Conservation (phyloP, 768 basidiomycete species). For the Galerina marginata region DNA sequence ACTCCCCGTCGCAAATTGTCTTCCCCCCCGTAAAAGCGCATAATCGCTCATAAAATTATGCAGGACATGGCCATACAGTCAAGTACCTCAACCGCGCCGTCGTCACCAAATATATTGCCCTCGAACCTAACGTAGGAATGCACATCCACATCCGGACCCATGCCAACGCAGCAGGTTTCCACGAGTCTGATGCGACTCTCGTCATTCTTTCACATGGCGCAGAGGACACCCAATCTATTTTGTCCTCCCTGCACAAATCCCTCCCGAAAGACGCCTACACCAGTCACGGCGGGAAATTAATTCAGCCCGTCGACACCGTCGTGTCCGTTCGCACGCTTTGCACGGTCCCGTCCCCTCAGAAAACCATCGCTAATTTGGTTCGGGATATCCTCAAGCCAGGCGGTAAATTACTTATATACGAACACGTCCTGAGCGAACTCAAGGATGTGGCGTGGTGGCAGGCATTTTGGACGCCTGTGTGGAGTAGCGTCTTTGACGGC, state of each 20-base stretch:
- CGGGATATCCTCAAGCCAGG: slow-evolving; percentile 62
- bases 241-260: slow-evolving; percentile 34
- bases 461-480: slow-evolving; percentile 70
- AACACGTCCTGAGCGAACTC: slow-evolving; percentile 65
- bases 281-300: background rate
- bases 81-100: slow-evolving; percentile 59
- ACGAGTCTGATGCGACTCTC: slow-evolving; percentile 54
- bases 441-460: slow-evolving; percentile 74
- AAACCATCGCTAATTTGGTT: slow-evolving; percentile 50
- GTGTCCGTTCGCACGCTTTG: slow-evolving; percentile 71
- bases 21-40: background rate
- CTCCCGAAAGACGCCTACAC: no score
- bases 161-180: slow-evolving; percentile 57
- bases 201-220: slow-evolving; percentile 67
- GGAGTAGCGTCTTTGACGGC: slow-evolving; percentile 63
- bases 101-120: slow-evolving; percentile 69
- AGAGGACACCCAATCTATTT: slow-evolving; percentile 56
- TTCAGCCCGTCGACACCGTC: slow-evolving; percentile 56
- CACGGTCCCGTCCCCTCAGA: slow-evolving; percentile 61
- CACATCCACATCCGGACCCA: slow-evolving; percentile 56
- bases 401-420: slow-evolving; percentile 68
- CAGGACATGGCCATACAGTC: slow-evolving; percentile 69
- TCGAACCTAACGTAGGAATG: slow-evolving; percentile 74
- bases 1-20: no score
- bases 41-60: background rate